Evolutionary conservation across 2,329 filamentous ascomycete genomes (phyloP).

Genomic region (Cladosporium halotolerans): DNA sequence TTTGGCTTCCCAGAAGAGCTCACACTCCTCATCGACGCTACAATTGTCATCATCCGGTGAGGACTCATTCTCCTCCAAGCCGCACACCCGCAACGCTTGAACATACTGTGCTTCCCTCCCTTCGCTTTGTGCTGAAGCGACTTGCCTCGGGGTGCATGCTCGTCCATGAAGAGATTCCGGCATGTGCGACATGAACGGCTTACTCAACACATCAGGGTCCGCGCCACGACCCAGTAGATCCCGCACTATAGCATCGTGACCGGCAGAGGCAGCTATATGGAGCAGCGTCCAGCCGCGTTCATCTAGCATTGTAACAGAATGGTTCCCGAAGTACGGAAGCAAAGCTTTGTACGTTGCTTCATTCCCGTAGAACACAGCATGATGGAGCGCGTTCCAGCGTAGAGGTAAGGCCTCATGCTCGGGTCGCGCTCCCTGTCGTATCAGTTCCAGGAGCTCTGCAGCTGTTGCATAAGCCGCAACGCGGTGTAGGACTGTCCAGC

Average conservation of each 20-base stretch:
- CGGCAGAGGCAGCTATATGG: background rate
- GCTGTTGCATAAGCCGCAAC: background rate
- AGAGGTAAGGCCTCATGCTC: background rate
- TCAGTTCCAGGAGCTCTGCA: background rate
- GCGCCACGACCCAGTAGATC: background rate
- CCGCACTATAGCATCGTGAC: background rate
- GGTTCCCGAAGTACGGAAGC: background rate
- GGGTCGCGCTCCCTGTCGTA: background rate
- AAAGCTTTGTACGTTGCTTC: background rate
- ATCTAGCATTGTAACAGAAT: background rate
- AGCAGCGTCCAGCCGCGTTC: background rate
- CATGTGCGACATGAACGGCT: background rate
- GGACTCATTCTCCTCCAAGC: too few species aligned
- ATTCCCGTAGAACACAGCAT: background rate
- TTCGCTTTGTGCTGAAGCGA: background rate
- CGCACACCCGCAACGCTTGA: too few species aligned
- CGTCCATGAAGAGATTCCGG: background rate
- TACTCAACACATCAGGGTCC: background rate
- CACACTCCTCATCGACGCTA: too few species aligned
- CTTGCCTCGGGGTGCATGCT: background rate
- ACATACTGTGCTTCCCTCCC: background rate
- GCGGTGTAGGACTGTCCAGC: background rate
- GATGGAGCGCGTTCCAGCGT: background rate
- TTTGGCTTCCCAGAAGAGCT: too few species aligned
- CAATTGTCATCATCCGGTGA: too few species aligned